These are phyloP conservation scores for Neotropicomus parvogracilis DNA, from an alignment of 1,284 basidiomycete species.

Conservation along the genomic window DNA sequence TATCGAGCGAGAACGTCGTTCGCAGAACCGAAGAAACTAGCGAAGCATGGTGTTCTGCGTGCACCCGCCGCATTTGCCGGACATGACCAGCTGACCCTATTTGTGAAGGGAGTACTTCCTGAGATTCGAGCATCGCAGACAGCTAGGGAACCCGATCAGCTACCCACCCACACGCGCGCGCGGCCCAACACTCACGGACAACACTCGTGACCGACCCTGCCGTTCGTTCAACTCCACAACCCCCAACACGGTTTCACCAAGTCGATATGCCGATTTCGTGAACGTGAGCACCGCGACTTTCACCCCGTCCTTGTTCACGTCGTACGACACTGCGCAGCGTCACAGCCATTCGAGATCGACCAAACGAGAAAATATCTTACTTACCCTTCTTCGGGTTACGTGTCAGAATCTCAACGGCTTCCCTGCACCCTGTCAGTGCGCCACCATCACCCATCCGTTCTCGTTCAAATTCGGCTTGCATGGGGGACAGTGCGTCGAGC, in stretches of 20 bases:
- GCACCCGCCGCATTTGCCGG: constrained; percentile 59
- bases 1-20: constrained; percentile 81
- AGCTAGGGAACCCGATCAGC: constrained; percentile 44
- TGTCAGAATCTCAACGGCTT: constrained; percentile 88
- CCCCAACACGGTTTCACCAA: constrained; percentile 86
- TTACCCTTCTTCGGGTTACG: constrained; percentile 83
- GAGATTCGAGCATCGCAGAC: constrained; percentile 80
- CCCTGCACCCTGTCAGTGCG: constrained; percentile 68
- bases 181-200: constrained; percentile 54
- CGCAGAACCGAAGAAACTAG: constrained; percentile 70
- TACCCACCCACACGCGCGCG: not conserved
- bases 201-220: constrained; percentile 54
- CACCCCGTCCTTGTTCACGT: constrained; percentile 87
- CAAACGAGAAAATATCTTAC: constrained; percentile 16
- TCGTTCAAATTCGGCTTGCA: constrained; percentile 30
- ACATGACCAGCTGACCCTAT: constrained; percentile 41
- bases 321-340: constrained; percentile 69
- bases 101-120: constrained; percentile 71
- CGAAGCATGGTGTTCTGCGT: constrained; percentile 79
- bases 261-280: constrained; percentile 81
- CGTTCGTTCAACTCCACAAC: constrained; percentile 82
- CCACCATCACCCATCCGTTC: constrained; percentile 40
- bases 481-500: constrained; percentile 26
- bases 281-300: constrained; percentile 88
- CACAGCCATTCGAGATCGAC: not conserved